Evolutionary conservation across 2,329 filamentous ascomycete genomes (phyloP), one percentile per base, ranked within the genome.

Genomic region (Cercospora sesami): DNA sequence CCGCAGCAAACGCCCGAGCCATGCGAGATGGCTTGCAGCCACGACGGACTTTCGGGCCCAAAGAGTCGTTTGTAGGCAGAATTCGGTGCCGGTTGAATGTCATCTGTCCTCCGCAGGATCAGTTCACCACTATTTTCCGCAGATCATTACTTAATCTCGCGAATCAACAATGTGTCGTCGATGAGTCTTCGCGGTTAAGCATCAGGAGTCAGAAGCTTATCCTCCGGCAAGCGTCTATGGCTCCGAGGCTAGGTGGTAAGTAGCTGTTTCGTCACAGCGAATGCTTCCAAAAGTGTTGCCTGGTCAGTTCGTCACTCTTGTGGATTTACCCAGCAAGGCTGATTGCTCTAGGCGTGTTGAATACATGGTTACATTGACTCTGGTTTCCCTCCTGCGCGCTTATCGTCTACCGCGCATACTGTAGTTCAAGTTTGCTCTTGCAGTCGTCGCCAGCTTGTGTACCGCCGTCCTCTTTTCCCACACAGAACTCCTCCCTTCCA

Each of bases 381-480:
- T 53, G 39, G 21, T 53, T 10, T 33, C 30, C 36, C 28, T 51
- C 23, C 48, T 64, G 53, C 33, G 51, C 51, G 42, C 42, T 26
- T 64, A 64, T 23, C 62, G 30, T 64, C 62, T 58, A 5, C 73
- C 12, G 76, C 76, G n/a, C 62, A 64, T 64, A 53, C 64, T 65
- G 67, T 72, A 72, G 60, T 76, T 79, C 69, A 89, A 76, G 77
- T 97, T 98, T 36, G 91, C 90, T 81, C 95, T 87, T 28, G 91
- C 87, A 30, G 88, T 86, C 39, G 94, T 92, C 70, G 88, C 93
- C 73, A 90, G 81, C 86, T 93, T 96, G 82, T 99, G 95, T 65
- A 96, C 82, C 71, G 84, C 81, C 72, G 86, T 85, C 73, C 95
- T 86, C 84, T 88, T 90, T 51, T 96, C 93, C 95, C 95, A 99